Percentiles rank a stretch among this genome's conserved stretches.
These are phyloP conservation scores for Marchantia polymorpha DNA, from an alignment of 225 moss, liverwort and hornwort genomes.

Conservation along the genomic window DNA sequence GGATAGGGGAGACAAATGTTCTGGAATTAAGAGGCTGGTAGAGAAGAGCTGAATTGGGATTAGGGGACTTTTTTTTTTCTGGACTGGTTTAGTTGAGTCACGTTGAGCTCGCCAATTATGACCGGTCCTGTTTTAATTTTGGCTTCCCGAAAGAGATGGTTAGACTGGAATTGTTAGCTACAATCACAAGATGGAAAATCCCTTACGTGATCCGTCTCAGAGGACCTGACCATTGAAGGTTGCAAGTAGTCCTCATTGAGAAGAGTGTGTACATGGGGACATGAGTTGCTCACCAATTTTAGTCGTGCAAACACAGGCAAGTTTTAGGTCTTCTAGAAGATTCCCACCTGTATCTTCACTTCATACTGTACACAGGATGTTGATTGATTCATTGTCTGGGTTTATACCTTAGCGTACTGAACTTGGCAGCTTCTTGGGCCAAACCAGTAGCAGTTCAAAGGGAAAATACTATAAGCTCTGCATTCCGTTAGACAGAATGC, in stretches of 20 bases:
- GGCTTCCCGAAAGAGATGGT: no score
- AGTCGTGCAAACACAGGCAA: neutral
- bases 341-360: neutral
- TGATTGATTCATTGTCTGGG: constrained; percentile 1
- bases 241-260: neutral
- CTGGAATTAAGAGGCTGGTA: neutral
- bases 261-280: neutral
- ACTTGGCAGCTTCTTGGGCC: neutral
- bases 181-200: neutral
- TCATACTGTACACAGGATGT: neutral
- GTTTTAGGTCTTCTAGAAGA: constrained; percentile 1
- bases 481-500: neutral
- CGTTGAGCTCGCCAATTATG: neutral
- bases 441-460: neutral
- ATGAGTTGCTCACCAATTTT: neutral
- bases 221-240: neutral
- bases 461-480: neutral
- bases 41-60: neutral
- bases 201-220: neutral
- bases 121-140: neutral
- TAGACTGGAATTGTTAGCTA: neutral
- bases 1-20: neutral
- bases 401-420: neutral
- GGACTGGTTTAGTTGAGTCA: neutral
- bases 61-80: neutral